These are phyloP conservation scores for Breviolum minutum DNA, from an alignment of 73 alveolate species.

Conservation along the genomic window DNA sequence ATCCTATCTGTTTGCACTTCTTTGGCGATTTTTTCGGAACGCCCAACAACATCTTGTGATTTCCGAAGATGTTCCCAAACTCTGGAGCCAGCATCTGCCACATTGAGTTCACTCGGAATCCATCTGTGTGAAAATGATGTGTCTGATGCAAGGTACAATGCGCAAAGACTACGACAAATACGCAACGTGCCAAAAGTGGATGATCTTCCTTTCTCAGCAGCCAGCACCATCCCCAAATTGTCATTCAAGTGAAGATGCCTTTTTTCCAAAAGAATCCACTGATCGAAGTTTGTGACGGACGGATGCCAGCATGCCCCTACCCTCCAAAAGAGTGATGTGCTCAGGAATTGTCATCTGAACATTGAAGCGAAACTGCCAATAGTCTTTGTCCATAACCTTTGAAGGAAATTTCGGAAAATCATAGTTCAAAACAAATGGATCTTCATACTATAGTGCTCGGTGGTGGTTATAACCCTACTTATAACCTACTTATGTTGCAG, in stretches of 20 bases:
- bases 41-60: background rate
- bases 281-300: constrained; percentile 15
- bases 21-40: background rate
- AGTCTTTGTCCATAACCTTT: background rate
- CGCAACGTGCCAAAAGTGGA: background rate
- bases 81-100: constrained; percentile 17
- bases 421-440: constrained; percentile 14
- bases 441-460: too few relatives aligned
- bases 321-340: constrained; percentile 57
- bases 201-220: background rate
- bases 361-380: background rate
- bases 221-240: constrained; percentile 12
- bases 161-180: background rate
- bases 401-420: background rate
- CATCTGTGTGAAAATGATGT: background rate
- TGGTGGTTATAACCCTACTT: too few relatives aligned
- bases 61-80: constrained; percentile 7
- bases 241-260: background rate
- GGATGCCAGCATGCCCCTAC: background rate
- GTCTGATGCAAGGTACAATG: background rate
- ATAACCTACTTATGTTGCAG: too few relatives aligned
- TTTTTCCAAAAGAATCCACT: background rate
- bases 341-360: constrained; percentile 8
- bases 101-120: constrained; percentile 18
- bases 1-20: background rate